Evolutionary conservation across 371 early-diverging fungal species (phyloP).

Genomic region (Apophysomyces sp.): DNA sequence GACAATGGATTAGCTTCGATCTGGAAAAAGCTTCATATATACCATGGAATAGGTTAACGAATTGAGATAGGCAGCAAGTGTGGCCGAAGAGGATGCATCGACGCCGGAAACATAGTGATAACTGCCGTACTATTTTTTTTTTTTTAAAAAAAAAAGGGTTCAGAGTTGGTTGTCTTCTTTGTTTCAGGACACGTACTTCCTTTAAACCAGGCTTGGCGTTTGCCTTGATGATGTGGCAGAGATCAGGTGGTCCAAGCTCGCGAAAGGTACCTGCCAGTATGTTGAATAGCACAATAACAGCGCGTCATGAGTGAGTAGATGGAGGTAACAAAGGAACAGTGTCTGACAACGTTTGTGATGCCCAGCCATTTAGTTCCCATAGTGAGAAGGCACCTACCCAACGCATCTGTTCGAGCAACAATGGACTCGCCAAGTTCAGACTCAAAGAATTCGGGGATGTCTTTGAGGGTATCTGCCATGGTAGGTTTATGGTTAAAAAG

Average conservation of each 20-base stretch:
- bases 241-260: slow-evolving; percentile 96
- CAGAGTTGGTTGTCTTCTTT: background rate
- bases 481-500: background rate
- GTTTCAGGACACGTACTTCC: slow-evolving; percentile 57
- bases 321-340: background rate
- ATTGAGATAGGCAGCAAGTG: slow-evolving; percentile 93
- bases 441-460: slow-evolving; percentile 94
- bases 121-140: slow-evolving; percentile 54
- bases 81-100: slow-evolving; percentile 93
- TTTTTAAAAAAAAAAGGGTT: background rate
- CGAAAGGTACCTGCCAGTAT: slow-evolving; percentile 71
- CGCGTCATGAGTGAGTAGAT: background rate
- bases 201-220: slow-evolving; percentile 78
- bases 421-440: slow-evolving; percentile 86
- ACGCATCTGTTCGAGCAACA: slow-evolving; percentile 81
- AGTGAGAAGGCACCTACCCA: slow-evolving; percentile 62
- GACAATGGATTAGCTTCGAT: background rate
- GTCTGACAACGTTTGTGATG: background rate
- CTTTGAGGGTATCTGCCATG: slow-evolving; percentile 63
- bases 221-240: slow-evolving; percentile 90
- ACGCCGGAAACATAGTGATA: slow-evolving; percentile 92
- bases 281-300: background rate
- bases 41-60: slow-evolving; percentile 92
- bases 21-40: slow-evolving; percentile 10
- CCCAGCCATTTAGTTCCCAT: background rate